Conservation (phyloP, 441 rosid species). For the Croton laevigatus region DNA sequence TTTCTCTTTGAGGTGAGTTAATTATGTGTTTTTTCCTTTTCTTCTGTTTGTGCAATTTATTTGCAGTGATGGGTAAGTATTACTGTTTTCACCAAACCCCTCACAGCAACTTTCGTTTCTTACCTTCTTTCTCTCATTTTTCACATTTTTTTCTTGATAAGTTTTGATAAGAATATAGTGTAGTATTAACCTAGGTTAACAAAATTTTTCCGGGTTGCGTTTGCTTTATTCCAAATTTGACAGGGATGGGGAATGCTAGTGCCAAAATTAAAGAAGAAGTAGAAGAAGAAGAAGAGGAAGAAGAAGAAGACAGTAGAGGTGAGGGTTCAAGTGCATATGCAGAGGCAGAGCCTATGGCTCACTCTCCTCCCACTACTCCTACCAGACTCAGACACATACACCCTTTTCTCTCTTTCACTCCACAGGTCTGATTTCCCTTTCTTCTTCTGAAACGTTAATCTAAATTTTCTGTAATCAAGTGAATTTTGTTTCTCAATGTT, state of each 20-base stretch:
- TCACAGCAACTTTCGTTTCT: conserved; percentile 15
- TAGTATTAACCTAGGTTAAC: conserved; percentile 4
- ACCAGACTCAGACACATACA: conserved; percentile 21
- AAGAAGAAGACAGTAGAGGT: conserved; percentile 42
- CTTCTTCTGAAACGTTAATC: neutral
- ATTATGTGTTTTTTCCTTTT: conserved; percentile 22
- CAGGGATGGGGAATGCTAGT: conserved; percentile 70
- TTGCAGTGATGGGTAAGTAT: conserved; percentile 40
- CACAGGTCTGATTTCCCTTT: conserved; percentile 30
- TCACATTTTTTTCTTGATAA: neutral
- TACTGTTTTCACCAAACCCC: conserved; percentile 18
- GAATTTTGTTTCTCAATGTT: neutral
- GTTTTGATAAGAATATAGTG: conserved; percentile 6
- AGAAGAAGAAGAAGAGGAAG: conserved; percentile 43
- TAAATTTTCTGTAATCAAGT: conserved; percentile 2
- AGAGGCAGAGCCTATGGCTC: conserved; percentile 34
- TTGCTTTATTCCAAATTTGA: conserved; percentile 17
- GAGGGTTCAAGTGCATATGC: conserved; percentile 22
- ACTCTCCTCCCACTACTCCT: conserved; percentile 30
- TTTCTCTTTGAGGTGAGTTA: conserved; percentile 7
- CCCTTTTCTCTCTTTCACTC: conserved; percentile 29
- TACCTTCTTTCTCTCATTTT: neutral
- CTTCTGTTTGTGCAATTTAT: conserved; percentile 29
- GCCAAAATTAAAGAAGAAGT: conserved; percentile 39
- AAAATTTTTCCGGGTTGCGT: conserved; percentile 19